Base-by-base conservation (phyloP, 768 basidiomycete species). In the Suillus sp. region DNA sequence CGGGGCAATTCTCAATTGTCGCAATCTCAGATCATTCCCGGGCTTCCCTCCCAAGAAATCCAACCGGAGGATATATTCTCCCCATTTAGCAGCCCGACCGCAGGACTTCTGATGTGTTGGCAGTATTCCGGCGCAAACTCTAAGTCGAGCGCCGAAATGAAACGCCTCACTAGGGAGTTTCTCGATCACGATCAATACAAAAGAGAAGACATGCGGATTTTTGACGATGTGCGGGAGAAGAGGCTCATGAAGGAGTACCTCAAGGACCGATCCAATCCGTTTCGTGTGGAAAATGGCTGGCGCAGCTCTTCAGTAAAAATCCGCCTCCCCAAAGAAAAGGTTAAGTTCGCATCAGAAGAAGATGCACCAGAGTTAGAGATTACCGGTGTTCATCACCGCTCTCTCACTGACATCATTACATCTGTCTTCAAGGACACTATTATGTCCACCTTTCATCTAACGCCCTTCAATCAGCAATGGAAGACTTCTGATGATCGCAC, bases 71-170 rank as follows among this genome's bases (percentile, higher is more conserved):
- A 63, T 13, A 2, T 61, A 0, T 64, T 48, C 50, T 32, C 60
- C 2, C 18, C 66, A 61, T 78, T 63, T 65, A 69, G 16, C 14
- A 65, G 69, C 68, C 59, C 57, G 9, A 67, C 72, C 0, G 59
- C 62, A 3, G 74, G 68, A 34, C 68, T 69, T 0, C 71, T 78
- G 30, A 70, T 76, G 69, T 30, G 57, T 4, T 78, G 78, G 78
- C 62, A 68, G 5, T 75, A 74, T 50, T 67, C 66, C 11, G 71
- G 74, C 0, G 71, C 69, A 2, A 69, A 55, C 16, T 27, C 30
- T 0, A 78, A 78, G 55, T 75, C 77, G 3, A 56, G 61, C 4
- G 42, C 22, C 0, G 73, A 77, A 35, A 53, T 75, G 0, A 59
- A 77, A 20, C 61, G 62, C 3, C 68, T 79, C 0, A 69, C 72